Conservation (phyloP, 306 rosid species). For the Astragalus glycyphyllos region DNA sequence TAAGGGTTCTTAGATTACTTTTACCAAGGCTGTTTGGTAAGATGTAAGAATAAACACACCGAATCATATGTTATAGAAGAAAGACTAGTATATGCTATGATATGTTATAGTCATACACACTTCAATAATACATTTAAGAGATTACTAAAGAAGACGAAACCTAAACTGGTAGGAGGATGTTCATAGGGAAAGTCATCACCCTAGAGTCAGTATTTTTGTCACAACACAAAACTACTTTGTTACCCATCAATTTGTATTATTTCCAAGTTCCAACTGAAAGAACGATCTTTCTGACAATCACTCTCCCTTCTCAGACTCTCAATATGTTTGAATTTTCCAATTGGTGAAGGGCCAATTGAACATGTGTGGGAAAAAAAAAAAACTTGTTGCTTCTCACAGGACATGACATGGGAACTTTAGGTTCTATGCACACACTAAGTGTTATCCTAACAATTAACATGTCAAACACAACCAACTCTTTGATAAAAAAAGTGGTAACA, state of each 20-base stretch:
- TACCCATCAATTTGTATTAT: constrained; percentile 1
- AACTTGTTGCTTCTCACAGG: too few relatives aligned
- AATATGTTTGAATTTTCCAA: not conserved
- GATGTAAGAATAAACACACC: too few relatives aligned
- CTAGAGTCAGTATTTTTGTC: not conserved
- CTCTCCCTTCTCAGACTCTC: not conserved
- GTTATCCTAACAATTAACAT: constrained; percentile 14
- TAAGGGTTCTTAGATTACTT: too few relatives aligned
- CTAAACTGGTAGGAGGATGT: constrained; percentile 26
- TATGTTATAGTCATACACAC: not conserved
- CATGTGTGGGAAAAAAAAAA: not conserved
- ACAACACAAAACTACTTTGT: constrained; percentile 1
- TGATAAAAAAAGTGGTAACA: constrained; percentile 12
- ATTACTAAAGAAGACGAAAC: constrained; percentile 20
- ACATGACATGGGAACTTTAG: too few relatives aligned
- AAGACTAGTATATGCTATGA: constrained; percentile 2
- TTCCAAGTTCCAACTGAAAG: constrained; percentile 9
- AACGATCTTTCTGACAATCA: not conserved
- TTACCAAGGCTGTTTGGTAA: too few relatives aligned
- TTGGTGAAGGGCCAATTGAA: not conserved
- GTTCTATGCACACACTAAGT: not conserved
- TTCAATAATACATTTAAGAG: constrained; percentile 13
- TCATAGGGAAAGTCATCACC: not conserved
- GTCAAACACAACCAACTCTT: not conserved
- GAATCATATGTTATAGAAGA: too few relatives aligned